Evolutionary conservation across 345 rosid genomes (phyloP).

Genomic region (Salix brachista): DNA sequence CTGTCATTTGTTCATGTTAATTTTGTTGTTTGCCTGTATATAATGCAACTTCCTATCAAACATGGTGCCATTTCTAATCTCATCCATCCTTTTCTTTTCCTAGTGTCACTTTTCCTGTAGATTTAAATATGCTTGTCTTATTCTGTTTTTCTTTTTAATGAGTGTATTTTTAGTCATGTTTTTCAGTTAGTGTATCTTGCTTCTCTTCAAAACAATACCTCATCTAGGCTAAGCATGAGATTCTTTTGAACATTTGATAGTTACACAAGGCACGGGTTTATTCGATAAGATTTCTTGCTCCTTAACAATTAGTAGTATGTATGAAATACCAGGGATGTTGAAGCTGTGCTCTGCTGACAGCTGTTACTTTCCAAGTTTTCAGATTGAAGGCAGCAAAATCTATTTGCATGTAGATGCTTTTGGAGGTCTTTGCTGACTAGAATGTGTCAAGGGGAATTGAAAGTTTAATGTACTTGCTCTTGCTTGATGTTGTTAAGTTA

Average conservation of each 20-base stretch:
- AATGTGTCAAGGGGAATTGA: neutral
- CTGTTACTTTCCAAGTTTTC: constrained; percentile 26
- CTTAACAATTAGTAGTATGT: constrained; percentile 32
- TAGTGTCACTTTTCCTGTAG: neutral
- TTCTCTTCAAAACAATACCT: neutral
- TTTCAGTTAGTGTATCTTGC: neutral
- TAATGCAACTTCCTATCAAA: too few species aligned
- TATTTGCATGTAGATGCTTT: constrained; percentile 20
- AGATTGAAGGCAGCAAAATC: constrained; percentile 17
- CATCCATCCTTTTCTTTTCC: neutral
- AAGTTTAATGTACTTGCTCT: neutral
- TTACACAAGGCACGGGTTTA: neutral
- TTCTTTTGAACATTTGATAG: neutral
- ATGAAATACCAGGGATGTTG: constrained; percentile 9
- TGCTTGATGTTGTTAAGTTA: neutral
- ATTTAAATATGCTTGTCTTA: too few species aligned
- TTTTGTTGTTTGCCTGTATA: neutral
- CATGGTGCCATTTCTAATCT: too few species aligned
- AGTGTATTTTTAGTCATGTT: neutral
- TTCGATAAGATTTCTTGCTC: constrained; percentile 14
- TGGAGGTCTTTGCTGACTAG: constrained; percentile 11
- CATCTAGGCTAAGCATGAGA: neutral
- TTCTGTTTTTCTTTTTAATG: too few species aligned
- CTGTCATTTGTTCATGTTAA: neutral
- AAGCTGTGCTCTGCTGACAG: constrained; percentile 25